Conservation (phyloP, 805 yeast genomes). For the Monosporozyma servazzii region DNA sequence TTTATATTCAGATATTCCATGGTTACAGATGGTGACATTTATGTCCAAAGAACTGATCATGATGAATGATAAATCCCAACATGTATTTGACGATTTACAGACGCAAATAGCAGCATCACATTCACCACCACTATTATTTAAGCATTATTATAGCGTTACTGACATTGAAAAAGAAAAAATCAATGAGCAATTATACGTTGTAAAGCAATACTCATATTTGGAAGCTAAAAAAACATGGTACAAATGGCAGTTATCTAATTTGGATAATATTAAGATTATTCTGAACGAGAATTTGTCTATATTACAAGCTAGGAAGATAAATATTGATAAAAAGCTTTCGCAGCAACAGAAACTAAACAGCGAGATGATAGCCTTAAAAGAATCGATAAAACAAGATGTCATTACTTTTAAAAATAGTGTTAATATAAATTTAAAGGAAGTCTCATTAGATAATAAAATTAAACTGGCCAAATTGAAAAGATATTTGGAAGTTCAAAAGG, state of each 20-base stretch:
- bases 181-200: slow-evolving; percentile 39
- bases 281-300: slow-evolving; percentile 20
- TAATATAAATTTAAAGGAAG: slow-evolving; percentile 4
- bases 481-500: slow-evolving; percentile 7
- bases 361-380: slow-evolving; percentile 11
- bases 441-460: slow-evolving; percentile 10
- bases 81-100: slow-evolving; percentile 39
- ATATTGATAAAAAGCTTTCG: slow-evolving; percentile 10
- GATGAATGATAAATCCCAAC: slow-evolving; percentile 42
- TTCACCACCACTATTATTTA: slow-evolving; percentile 46
- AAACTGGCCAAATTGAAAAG: slow-evolving; percentile 13
- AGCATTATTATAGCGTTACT: slow-evolving; percentile 37
- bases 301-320: slow-evolving; percentile 20
- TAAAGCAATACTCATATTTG: slow-evolving; percentile 43
- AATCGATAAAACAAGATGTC: slow-evolving; percentile 16
- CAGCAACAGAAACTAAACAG: slow-evolving; percentile 7
- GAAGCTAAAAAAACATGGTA: slow-evolving; percentile 53
- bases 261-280: slow-evolving; percentile 35
- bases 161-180: slow-evolving; percentile 33
- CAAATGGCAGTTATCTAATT: slow-evolving; percentile 49
- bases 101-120: slow-evolving; percentile 42
- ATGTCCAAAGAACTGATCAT: slow-evolving; percentile 46
- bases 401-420: slow-evolving; percentile 13
- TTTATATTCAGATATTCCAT: slow-evolving; percentile 23
- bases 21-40: slow-evolving; percentile 40